These are phyloP conservation scores for Eremothecium gossypii DNA, from an alignment of 1,139 yeast genomes.

Conservation along the genomic window DNA sequence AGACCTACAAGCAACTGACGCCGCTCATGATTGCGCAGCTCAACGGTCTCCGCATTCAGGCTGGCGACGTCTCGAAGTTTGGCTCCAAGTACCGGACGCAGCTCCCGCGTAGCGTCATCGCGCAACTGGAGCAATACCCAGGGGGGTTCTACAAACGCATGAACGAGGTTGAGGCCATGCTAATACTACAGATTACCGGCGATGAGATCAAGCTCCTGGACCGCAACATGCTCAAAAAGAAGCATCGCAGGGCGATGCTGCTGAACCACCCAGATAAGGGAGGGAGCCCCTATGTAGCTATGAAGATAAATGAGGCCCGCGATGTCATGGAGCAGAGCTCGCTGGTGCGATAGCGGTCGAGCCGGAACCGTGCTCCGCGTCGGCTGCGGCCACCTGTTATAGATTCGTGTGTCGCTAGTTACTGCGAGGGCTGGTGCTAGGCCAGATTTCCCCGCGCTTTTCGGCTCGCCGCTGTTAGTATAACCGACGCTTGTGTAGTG, in stretches of 20 bases:
- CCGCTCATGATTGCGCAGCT: conserved; percentile 23
- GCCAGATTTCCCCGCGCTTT: no score
- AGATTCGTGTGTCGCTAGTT: no score
- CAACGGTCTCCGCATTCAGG: conserved; percentile 16
- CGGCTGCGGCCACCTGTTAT: no score
- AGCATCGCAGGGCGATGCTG: conserved; percentile 83
- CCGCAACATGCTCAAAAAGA: conserved; percentile 68
- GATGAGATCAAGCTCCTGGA: conserved; percentile 51
- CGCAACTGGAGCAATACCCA: conserved; percentile 23
- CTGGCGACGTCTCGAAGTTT: conserved; percentile 4
- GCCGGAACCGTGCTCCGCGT: no score
- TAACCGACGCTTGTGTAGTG: no score
- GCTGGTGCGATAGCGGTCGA: not conserved
- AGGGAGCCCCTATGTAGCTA: conserved; percentile 90
- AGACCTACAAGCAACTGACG: conserved; percentile 18
- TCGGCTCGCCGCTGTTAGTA: no score
- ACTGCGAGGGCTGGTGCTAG: no score
- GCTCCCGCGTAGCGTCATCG: conserved; percentile 10
- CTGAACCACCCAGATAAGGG: conserved; percentile 96
- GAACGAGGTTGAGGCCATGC: conserved; percentile 84
- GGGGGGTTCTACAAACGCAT: conserved; percentile 85
- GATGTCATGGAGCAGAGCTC: conserved; percentile 21
- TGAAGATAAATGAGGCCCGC: conserved; percentile 87
- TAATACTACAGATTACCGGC: conserved; percentile 43
- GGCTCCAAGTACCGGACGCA: conserved; percentile 7